Base-by-base conservation (phyloP, 176 grass and related monocot species). In the Hsuehochloa calcarea region DNA sequence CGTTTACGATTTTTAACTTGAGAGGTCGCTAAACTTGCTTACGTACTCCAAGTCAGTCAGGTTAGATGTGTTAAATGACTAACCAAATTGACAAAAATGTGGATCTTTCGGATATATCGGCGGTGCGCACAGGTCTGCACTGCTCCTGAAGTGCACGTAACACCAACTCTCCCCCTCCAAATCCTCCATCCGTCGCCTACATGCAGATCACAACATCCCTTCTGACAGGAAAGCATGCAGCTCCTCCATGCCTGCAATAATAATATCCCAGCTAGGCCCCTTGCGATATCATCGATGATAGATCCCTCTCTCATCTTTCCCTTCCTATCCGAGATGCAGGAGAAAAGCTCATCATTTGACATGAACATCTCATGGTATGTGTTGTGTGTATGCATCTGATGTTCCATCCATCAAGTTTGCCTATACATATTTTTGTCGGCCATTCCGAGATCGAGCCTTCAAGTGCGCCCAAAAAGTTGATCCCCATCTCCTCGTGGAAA, bases 351-450 rank as follows among this genome's bases (percentile, higher is more conserved):
- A 69, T 90, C 85, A 87, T 84, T 87, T 80, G 80, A 80, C 68
- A 46, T 8, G 41, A 79, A 90, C 83, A n/a, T 78, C 31, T 86
- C 85, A 84, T 91, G 75, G 80, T 79, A 84, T 79, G 56, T 47
- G 35, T 56, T 10, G 74, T 60, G 65, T 41, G 9, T 10, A 46
- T 72, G 47, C 70, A 90, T 90, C 84, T 68, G 69, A 70, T 67
- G 69, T 70, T 84, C 70, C 62, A 68, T 84, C 85, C 69, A 87
- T 89, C 89, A 55, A 64, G 34, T 63, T 80, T 76, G 75, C 85
- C 81, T 63, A 84, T 38, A 87, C 89, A 65, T 87, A 76, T 84
- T 91, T 91, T 23, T 91, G 89, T 91, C 89, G 85, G 85, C 85
- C 89, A 91, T 87, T 67, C 35, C 25, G 6, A 13, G 10, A 8